Conservation (phyloP, 169 alveolate species). For the Babesia caballi region DNA sequence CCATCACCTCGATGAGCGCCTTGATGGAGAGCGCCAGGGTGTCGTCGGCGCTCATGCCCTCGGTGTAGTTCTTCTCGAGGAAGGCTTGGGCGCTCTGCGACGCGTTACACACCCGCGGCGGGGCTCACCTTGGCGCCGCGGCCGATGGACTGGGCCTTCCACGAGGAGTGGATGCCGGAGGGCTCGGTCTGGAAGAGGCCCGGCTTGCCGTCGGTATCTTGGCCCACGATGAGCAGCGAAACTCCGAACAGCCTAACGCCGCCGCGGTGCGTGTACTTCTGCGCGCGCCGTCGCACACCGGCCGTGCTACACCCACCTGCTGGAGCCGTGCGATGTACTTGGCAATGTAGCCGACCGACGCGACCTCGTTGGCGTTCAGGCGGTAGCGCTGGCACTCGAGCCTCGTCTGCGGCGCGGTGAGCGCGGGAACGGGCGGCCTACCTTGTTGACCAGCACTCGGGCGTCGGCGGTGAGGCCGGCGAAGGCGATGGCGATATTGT, state of each 20-base stretch:
- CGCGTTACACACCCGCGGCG: neutral
- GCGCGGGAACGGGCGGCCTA: neutral
- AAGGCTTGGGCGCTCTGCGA: slow-evolving; percentile 86
- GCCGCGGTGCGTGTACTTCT: slow-evolving; percentile 94
- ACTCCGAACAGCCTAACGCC: slow-evolving; percentile 99
- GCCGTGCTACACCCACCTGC: slow-evolving; percentile 67
- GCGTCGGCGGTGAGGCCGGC: slow-evolving; percentile 99
- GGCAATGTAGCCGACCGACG: slow-evolving; percentile 94
- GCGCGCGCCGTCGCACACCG: neutral
- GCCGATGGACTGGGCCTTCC: slow-evolving; percentile 99
- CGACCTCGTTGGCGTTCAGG: slow-evolving; percentile 92
- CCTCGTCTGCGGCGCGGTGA: slow-evolving; percentile 76
- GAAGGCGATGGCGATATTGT: slow-evolving; percentile 91
- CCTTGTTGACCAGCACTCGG: slow-evolving; percentile 91
- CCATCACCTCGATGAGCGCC: slow-evolving; percentile 91
- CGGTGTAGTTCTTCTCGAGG: slow-evolving; percentile 91
- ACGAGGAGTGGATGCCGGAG: slow-evolving; percentile 93
- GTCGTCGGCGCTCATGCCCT: slow-evolving; percentile 85
- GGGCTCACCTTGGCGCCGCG: slow-evolving; percentile 86
- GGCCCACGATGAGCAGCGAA: slow-evolving; percentile 93
- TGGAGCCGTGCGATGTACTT: slow-evolving; percentile 91
- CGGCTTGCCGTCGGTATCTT: slow-evolving; percentile 85
- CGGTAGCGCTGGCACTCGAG: slow-evolving; percentile 96
- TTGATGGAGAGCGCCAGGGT: slow-evolving; percentile 89
- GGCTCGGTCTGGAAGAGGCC: slow-evolving; percentile 97